Evolutionary conservation across 495 filamentous ascomycete species (phyloP).

Genomic region (Ascobolus immersus): DNA sequence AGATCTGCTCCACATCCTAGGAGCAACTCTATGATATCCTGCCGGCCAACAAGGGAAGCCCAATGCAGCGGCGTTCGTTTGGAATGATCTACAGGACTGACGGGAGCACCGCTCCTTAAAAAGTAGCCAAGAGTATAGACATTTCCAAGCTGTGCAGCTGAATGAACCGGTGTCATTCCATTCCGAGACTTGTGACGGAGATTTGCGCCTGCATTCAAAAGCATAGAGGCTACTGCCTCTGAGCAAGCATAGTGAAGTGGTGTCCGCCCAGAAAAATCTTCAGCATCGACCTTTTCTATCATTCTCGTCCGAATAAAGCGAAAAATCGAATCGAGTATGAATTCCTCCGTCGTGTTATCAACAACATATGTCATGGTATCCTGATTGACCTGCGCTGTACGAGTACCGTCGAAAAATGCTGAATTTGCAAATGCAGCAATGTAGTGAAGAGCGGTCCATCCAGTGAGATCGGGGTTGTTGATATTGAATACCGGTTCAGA

Average conservation of each 20-base stretch:
- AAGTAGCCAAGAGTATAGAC: constrained; percentile 5
- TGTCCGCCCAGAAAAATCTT: not conserved
- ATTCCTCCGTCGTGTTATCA: not conserved
- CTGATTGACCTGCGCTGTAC: not conserved
- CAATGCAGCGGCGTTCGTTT: constrained; percentile 7
- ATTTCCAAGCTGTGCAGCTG: constrained; percentile 3
- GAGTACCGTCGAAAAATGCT: not conserved
- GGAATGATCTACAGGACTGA: constrained; percentile 3
- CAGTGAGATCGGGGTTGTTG: not conserved
- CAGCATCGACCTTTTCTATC: not conserved
- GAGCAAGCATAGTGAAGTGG: not conserved
- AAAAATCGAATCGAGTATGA: too few species aligned
- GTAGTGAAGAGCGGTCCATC: not conserved
- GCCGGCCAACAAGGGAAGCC: constrained; percentile 7
- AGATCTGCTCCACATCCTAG: constrained; percentile 11
- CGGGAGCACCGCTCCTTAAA: constrained; percentile 8
- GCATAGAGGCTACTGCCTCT: too few species aligned
- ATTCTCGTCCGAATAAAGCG: not conserved
- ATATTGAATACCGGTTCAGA: too few species aligned
- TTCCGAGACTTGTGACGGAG: too few species aligned
- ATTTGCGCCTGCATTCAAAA: too few species aligned
- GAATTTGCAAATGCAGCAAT: not conserved
- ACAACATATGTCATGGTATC: not conserved
- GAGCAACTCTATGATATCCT: constrained; percentile 8
- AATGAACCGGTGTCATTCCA: constrained; percentile 8